These are phyloP conservation scores for Cordyceps javanica DNA, from an alignment of 2,329 filamentous ascomycete genomes.

Conservation along the genomic window DNA sequence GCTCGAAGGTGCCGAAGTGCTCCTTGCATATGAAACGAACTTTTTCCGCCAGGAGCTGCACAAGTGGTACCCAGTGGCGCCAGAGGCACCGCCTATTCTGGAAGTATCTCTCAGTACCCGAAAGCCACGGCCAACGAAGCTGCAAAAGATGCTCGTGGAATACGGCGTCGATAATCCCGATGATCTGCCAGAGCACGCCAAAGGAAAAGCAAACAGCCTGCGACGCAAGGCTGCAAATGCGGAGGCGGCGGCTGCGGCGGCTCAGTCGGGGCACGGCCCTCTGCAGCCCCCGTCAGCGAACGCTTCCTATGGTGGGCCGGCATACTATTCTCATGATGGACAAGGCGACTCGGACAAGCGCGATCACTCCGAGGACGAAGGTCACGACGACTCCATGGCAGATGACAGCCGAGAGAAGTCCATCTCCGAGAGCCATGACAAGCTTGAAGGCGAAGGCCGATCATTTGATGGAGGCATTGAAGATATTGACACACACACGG, in stretches of 20 bases:
- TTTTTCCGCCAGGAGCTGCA: conserved; percentile 94
- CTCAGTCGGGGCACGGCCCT: conserved; percentile 17
- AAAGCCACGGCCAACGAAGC: conserved; percentile 92
- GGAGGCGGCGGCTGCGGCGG: conserved; percentile 41
- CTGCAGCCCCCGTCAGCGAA: conserved; percentile 18
- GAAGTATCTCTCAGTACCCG: conserved; percentile 86
- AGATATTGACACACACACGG: conserved; percentile 37
- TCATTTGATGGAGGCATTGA: conserved; percentile 40
- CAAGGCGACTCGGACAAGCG: conserved; percentile 1
- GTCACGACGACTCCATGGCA: not conserved
- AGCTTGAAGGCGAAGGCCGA: not conserved
- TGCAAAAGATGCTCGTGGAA: conserved; percentile 88
- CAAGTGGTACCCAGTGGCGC: conserved; percentile 87
- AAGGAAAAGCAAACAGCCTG: conserved; percentile 67
- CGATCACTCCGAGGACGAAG: not conserved
- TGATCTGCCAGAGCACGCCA: conserved; percentile 76
- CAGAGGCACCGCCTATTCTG: conserved; percentile 75
- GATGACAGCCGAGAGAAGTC: not conserved
- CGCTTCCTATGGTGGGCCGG: conserved; percentile 20
- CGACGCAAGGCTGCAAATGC: conserved; percentile 65
- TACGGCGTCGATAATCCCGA: conserved; percentile 87
- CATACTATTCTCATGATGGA: conserved; percentile 14
- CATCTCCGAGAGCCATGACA: not conserved
- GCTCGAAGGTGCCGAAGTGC: conserved; percentile 91
- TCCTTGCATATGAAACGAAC: conserved; percentile 91